These are phyloP conservation scores for Heritiera littoralis DNA, from an alignment of 345 rosid genomes.

Conservation along the genomic window DNA sequence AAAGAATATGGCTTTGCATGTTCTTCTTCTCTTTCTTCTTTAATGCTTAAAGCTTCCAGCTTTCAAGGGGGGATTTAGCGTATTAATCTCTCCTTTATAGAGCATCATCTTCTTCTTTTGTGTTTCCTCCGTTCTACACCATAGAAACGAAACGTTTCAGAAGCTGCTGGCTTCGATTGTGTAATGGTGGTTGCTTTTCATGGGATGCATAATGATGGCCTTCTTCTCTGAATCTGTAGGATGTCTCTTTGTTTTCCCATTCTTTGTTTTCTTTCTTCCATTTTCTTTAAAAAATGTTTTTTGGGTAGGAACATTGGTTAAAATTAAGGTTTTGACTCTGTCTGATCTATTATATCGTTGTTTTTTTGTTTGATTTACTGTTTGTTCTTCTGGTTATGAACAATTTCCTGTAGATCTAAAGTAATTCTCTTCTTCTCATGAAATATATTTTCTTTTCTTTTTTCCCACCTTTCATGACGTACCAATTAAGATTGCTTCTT, in stretches of 20 bases:
- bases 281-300: neutral
- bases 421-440: slow-evolving; percentile 1
- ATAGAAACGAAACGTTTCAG: neutral
- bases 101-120: neutral
- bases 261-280: neutral
- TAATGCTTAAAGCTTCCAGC: neutral
- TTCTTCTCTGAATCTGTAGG: slow-evolving; percentile 39
- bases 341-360: neutral
- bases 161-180: neutral
- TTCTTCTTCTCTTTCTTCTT: neutral
- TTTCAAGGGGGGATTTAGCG: neutral
- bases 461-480: neutral
- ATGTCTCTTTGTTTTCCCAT: neutral
- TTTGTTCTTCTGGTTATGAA: neutral
- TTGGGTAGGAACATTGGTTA: neutral
- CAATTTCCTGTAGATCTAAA: slow-evolving; percentile 38
- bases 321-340: neutral
- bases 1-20: neutral
- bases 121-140: neutral
- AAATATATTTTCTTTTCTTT: slow-evolving; percentile 11
- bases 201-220: slow-evolving; percentile 27
- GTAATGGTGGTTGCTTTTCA: slow-evolving; percentile 5
- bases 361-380: neutral
- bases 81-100: neutral
- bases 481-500: neutral